These are phyloP conservation scores for Rheum nobile DNA, from an alignment of 148 eudicot species.

Conservation along the genomic window DNA sequence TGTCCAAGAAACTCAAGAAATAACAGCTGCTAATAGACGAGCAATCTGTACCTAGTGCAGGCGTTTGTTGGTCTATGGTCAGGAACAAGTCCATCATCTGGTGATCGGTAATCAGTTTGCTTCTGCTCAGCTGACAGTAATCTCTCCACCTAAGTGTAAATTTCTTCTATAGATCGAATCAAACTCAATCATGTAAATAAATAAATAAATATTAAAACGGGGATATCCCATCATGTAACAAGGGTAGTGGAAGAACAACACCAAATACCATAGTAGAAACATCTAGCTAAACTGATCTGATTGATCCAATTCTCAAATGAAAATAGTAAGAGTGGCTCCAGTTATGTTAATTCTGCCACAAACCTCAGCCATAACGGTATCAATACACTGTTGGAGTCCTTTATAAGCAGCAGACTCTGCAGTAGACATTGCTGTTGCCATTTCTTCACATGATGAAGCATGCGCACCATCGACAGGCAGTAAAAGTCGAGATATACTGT, in stretches of 20 bases:
- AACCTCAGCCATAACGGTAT: slow-evolving; percentile 98
- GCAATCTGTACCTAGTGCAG: slow-evolving; percentile 61
- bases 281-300: neutral
- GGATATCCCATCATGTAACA: neutral
- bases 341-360: slow-evolving; percentile 14
- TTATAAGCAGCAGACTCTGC: slow-evolving; percentile 92
- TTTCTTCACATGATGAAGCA: slow-evolving; percentile 94
- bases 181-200: slow-evolving; percentile 7
- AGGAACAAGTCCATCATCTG: slow-evolving; percentile 85
- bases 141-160: slow-evolving; percentile 61
- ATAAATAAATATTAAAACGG: slow-evolving; percentile 2
- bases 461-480: slow-evolving; percentile 95
- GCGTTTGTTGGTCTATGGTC: slow-evolving; percentile 95
- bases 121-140: slow-evolving; percentile 90
- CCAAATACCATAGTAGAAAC: neutral
- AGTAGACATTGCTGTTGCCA: slow-evolving; percentile 90
- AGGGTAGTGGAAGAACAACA: neutral
- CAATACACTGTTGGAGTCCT: slow-evolving; percentile 98
- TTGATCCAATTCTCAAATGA: neutral
- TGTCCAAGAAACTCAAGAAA: neutral
- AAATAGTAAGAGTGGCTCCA: neutral
- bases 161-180: slow-evolving; percentile 5
- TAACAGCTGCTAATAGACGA: neutral
- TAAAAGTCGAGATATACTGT: slow-evolving; percentile 77
- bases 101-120: slow-evolving; percentile 75